Evolutionary conservation across 345 rosid genomes (phyloP).

Genomic region (Sonneratia caseolaris): DNA sequence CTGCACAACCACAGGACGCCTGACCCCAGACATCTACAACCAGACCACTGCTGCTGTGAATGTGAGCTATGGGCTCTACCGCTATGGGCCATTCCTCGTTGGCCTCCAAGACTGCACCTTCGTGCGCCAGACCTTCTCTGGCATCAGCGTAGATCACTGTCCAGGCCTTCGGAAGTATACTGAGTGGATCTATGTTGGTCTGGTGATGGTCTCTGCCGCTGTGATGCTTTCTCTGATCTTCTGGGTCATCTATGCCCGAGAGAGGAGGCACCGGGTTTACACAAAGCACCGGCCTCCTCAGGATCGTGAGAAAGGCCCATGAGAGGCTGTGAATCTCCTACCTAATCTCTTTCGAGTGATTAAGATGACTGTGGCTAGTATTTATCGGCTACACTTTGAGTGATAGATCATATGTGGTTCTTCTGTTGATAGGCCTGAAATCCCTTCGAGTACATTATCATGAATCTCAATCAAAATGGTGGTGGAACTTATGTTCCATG

Average conservation of each 20-base stretch:
- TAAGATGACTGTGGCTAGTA: neutral
- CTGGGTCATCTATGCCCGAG: conserved; percentile 85
- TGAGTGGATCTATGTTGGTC: conserved; percentile 66
- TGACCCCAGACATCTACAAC: conserved; percentile 51
- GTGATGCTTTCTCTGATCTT: conserved; percentile 87
- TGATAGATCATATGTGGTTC: neutral
- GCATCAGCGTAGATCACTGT: conserved; percentile 40
- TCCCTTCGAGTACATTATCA: neutral
- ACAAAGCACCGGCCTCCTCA: conserved; percentile 28
- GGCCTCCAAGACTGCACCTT: conserved; percentile 63
- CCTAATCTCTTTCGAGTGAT: neutral
- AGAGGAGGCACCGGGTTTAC: conserved; percentile 74
- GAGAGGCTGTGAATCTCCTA: neutral
- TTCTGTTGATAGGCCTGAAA: neutral
- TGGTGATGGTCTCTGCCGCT: conserved; percentile 63
- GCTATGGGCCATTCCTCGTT: conserved; percentile 74
- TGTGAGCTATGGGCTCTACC: conserved; percentile 67
- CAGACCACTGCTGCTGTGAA: conserved; percentile 68
- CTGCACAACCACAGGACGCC: conserved; percentile 64
- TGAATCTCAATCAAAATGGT: neutral
- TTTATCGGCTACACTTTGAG: neutral
- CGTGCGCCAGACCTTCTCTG: conserved; percentile 66
- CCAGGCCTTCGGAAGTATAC: conserved; percentile 53
- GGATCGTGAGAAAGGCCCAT: neutral
- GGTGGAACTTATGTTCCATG: neutral